A percentile compares a stretch with the other conserved stretches of the same genome.
Evolutionary conservation across 2,329 filamentous ascomycete genomes (phyloP).

Genomic region (Periconia sp.): DNA sequence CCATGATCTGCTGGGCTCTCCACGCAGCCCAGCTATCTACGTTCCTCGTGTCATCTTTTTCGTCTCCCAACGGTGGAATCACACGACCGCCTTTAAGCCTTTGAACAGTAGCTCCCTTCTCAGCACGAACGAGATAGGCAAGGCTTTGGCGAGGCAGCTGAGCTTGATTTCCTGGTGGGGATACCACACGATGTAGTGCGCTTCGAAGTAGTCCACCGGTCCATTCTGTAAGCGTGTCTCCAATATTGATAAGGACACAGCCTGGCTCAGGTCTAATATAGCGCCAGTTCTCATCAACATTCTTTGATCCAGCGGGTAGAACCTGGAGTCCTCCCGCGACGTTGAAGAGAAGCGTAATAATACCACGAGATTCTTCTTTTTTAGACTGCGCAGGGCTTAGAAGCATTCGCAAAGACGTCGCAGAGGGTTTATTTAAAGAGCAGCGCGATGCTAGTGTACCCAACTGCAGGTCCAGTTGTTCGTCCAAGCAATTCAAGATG

Average conservation of each 20-base stretch:
- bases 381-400: no score
- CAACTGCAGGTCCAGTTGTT: no score
- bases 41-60: constrained; percentile 1
- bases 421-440: no score
- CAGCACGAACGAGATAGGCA: constrained; percentile 3
- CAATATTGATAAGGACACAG: constrained; percentile 10
- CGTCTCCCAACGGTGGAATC: constrained; percentile 5
- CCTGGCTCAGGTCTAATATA: constrained; percentile 9
- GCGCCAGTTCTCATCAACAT: constrained; percentile 5
- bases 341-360: constrained; percentile 42
- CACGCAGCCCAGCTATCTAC: constrained; percentile 5
- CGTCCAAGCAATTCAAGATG: no score
- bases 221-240: constrained; percentile 13
- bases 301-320: constrained; percentile 13
- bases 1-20: constrained; percentile 5
- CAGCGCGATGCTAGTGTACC: no score
- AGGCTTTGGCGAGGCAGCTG: constrained; percentile 2
- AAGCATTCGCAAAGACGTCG: no score
- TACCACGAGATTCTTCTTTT: not conserved
- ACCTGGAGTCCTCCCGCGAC: constrained; percentile 42
- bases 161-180: constrained; percentile 4
- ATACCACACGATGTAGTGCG: constrained; percentile 9
- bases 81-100: constrained; percentile 4
- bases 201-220: constrained; percentile 10
- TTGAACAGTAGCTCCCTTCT: constrained; percentile 1